phyloP scores from a whole-genome alignment of 305 asterid species.

The Fraxinus latifolia region DNA sequence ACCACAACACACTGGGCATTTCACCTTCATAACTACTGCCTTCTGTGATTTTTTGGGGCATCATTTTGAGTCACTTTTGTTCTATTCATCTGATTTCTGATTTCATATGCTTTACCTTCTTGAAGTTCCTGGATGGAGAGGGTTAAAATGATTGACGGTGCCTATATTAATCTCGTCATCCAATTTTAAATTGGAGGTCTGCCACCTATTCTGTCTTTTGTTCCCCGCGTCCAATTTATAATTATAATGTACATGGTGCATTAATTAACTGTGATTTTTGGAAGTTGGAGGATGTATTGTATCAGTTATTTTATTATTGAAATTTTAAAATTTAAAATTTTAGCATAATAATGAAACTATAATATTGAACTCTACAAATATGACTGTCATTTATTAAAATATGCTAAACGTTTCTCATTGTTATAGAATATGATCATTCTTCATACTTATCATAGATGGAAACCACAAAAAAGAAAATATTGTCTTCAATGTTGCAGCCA shows the following conservation, averaged over 20 bases:
- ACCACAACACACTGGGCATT: conserved; percentile 7
- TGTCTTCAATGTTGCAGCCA: not conserved
- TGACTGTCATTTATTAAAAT: not conserved
- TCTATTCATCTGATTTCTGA: conserved; percentile 1
- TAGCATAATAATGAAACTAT: not conserved
- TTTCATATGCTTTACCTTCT: not conserved
- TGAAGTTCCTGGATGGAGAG: not conserved
- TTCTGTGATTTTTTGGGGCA: conserved; percentile 4
- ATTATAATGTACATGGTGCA: not conserved
- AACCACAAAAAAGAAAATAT: not conserved
- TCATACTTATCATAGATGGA: not conserved
- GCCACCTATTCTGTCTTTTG: not conserved
- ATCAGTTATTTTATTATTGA: not conserved
- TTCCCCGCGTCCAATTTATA: not conserved
- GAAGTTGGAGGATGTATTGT: not conserved
- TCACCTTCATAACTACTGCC: conserved; percentile 10
- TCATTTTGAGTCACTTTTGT: conserved; percentile 5
- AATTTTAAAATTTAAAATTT: not conserved
- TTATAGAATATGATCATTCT: not conserved
- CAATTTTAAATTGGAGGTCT: not conserved
- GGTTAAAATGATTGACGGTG: not conserved
- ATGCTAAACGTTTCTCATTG: not conserved
- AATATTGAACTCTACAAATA: not conserved
- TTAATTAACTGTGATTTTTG: not conserved
- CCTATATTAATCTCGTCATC: not conserved